Conservation (phyloP, 2,329 filamentous ascomycete species). For the Stagonosporopsis vannaccii region DNA sequence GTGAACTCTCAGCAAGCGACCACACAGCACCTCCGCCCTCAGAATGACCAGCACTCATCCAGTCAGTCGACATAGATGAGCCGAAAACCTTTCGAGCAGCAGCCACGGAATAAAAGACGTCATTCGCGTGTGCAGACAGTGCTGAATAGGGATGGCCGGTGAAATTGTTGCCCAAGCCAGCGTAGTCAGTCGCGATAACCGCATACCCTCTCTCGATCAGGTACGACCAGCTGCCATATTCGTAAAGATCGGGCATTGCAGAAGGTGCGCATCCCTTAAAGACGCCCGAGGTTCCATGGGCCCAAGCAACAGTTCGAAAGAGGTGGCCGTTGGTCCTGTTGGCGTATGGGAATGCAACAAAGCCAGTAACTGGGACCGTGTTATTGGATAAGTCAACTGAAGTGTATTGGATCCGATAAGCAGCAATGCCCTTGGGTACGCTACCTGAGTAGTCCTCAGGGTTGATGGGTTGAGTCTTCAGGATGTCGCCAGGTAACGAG, state of each 20-base stretch:
- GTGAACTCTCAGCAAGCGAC: constrained; percentile 6
- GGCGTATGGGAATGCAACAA: constrained; percentile 8
- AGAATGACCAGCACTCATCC: constrained; percentile 9
- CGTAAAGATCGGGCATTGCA: not conserved
- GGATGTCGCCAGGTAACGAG: constrained; percentile 7
- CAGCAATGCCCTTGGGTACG: not conserved
- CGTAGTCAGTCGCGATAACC: constrained; percentile 7
- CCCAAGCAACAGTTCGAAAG: constrained; percentile 4
- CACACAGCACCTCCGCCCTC: constrained; percentile 9
- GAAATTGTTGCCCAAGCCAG: constrained; percentile 6
- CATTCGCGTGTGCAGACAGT: not conserved
- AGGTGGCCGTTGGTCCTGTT: not conserved
- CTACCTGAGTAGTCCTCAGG: not conserved
- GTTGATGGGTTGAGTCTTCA: constrained; percentile 2
- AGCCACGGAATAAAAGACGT: constrained; percentile 10
- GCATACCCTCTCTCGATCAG: constrained; percentile 2
- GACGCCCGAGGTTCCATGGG: constrained; percentile 8
- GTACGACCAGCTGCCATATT: constrained; percentile 2
- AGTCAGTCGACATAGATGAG: not conserved
- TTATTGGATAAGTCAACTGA: not conserved
- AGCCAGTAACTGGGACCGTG: constrained; percentile 2
- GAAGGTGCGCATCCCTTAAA: constrained; percentile 9
- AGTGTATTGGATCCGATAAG: constrained; percentile 7
- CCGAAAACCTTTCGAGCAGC: constrained; percentile 7
- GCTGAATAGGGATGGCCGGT: constrained; percentile 6